phyloP scores from a whole-genome alignment of 2,329 filamentous ascomycete species.

The Verruconis gallopava region DNA sequence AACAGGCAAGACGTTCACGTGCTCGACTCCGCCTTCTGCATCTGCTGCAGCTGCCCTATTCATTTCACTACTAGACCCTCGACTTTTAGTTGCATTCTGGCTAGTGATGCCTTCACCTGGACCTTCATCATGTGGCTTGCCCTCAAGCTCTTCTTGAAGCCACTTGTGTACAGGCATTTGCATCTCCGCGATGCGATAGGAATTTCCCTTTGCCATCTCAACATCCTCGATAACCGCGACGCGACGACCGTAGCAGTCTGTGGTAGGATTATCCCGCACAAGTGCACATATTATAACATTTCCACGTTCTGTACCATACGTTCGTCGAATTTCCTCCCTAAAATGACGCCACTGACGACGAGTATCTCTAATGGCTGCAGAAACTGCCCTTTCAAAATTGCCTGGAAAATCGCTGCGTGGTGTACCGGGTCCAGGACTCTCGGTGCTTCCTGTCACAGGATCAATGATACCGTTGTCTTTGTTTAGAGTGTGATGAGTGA shows the following conservation, averaged over 20 bases:
- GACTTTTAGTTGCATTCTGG: conserved; percentile 15
- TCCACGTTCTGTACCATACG: conserved; percentile 16
- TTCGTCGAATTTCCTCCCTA: conserved; percentile 16
- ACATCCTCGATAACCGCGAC: conserved; percentile 15
- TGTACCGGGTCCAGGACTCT: conserved; percentile 15
- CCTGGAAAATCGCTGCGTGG: conserved; percentile 16
- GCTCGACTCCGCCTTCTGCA: background rate
- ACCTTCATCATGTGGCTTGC: conserved; percentile 15
- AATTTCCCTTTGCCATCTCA: conserved; percentile 5
- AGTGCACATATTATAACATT: conserved; percentile 18
- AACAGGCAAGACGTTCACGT: background rate
- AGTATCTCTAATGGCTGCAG: conserved; percentile 15
- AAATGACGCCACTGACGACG: conserved; percentile 17
- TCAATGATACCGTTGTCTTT: conserved; percentile 18
- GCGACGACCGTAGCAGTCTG: conserved; percentile 16
- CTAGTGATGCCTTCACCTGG: conserved; percentile 8
- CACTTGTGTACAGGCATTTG: conserved; percentile 15
- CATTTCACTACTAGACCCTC: conserved; percentile 12
- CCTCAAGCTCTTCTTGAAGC: conserved; percentile 15
- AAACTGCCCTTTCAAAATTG: conserved; percentile 17
- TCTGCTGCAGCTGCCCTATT: conserved; percentile 5
- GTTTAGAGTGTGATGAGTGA: conserved; percentile 18
- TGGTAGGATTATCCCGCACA: conserved; percentile 16
- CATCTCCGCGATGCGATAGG: conserved; percentile 16
- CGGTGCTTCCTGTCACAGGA: conserved; percentile 13